Percentiles rank a stretch among this genome's conserved stretches.
phyloP scores from a whole-genome alignment of 1,139 yeast genomes.

The Yamadazyma songkhlaensis region DNA sequence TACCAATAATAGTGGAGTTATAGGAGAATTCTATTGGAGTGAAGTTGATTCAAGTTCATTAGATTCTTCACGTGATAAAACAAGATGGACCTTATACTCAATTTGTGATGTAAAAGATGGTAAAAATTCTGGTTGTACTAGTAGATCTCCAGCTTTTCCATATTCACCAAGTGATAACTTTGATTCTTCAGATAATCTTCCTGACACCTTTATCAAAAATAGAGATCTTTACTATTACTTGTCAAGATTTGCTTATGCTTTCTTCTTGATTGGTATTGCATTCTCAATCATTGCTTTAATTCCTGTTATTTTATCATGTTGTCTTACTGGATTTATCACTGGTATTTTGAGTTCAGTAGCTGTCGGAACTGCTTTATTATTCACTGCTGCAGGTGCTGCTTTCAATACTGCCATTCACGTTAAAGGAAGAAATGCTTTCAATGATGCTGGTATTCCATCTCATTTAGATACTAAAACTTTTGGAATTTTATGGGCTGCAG shows the following conservation, averaged over 20 bases:
- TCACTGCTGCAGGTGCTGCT: constrained; percentile 56
- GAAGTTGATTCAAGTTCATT: constrained; percentile 64
- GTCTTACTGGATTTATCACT: constrained; percentile 20
- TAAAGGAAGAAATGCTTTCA: constrained; percentile 57
- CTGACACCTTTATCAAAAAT: constrained; percentile 42
- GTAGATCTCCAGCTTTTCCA: constrained; percentile 55
- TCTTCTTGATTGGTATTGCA: constrained; percentile 56
- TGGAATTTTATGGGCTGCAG: constrained; percentile 65
- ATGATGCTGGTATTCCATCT: constrained; percentile 44
- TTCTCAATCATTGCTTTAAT: constrained; percentile 52
- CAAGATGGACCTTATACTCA: constrained; percentile 75
- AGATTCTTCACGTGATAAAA: constrained; percentile 28
- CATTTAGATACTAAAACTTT: constrained; percentile 55
- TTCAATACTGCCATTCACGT: constrained; percentile 65
- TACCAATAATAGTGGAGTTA: constrained; percentile 41
- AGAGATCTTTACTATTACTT: constrained; percentile 57
- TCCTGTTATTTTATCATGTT: constrained; percentile 26
- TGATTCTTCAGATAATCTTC: constrained; percentile 35
- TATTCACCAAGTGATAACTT: constrained; percentile 65
- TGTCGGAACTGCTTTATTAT: constrained; percentile 44
- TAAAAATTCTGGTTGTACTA: constrained; percentile 43
- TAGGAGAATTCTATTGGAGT: constrained; percentile 66
- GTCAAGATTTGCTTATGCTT: constrained; percentile 68
- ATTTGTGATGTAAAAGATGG: constrained; percentile 50
- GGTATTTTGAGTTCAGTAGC: constrained; percentile 22